A percentile compares a stretch with the other conserved stretches of the same genome.
These are phyloP conservation scores for Trypanosoma brucei DNA, from an alignment of 208 protist genomes.

Conservation along the genomic window DNA sequence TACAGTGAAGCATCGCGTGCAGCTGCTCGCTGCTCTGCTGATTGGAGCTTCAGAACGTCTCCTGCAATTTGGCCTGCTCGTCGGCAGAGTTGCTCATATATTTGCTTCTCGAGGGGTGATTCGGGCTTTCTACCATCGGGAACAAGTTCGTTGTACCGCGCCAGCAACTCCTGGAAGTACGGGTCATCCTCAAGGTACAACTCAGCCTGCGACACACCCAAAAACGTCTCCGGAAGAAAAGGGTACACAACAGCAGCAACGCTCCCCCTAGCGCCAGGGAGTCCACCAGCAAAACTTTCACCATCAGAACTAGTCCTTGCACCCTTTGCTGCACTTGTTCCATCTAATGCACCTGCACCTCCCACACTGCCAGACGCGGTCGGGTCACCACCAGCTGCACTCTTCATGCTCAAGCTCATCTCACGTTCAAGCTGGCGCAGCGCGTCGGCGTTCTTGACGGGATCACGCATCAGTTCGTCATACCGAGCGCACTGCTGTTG, in stretches of 20 bases:
- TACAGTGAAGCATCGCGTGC: slow-evolving; percentile 16
- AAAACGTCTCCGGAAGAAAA: neutral
- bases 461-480: slow-evolving; percentile 22
- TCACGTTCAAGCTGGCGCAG: slow-evolving; percentile 12
- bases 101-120: neutral
- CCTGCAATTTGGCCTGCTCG: slow-evolving; percentile 1
- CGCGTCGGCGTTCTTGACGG: slow-evolving; percentile 20
- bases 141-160: slow-evolving; percentile 1
- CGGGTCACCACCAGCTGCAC: neutral
- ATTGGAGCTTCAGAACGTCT: neutral
- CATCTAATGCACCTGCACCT: neutral
- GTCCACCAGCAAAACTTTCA: neutral
- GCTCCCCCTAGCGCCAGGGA: neutral
- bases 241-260: neutral
- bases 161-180: slow-evolving; percentile 1
- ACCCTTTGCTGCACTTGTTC: neutral
- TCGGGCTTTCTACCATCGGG: neutral
- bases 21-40: slow-evolving; percentile 9
- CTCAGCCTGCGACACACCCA: neutral
- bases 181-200: neutral
- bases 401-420: slow-evolving; percentile 19
- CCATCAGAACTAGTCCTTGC: neutral
- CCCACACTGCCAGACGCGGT: neutral
- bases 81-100: slow-evolving; percentile 5
- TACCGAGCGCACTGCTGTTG: slow-evolving; percentile 4